phyloP scores from a whole-genome alignment of 768 basidiomycete genomes.

The Rhodotorula taiwanensis region DNA sequence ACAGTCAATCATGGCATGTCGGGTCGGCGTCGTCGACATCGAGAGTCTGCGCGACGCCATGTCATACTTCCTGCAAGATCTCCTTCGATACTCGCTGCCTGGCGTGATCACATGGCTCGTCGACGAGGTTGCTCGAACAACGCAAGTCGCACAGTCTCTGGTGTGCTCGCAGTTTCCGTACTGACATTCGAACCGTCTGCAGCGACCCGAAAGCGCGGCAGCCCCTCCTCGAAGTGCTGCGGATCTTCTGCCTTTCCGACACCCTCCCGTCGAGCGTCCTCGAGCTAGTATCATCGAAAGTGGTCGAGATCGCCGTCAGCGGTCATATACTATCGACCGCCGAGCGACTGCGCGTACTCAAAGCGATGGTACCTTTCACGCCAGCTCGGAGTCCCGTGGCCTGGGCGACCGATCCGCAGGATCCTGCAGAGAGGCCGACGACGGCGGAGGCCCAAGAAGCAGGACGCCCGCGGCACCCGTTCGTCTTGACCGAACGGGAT shows the following conservation, averaged over 20 bases:
- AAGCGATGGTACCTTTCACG: constrained; percentile 3
- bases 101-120: constrained; percentile 45
- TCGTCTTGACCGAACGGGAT: no score
- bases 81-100: constrained; percentile 46
- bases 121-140: constrained; percentile 42
- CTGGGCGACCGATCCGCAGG: no score
- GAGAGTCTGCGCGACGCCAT: constrained; percentile 46
- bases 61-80: constrained; percentile 47
- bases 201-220: constrained; percentile 3
- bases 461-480: no score
- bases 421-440: no score
- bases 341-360: not conserved
- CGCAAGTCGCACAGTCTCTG: constrained; percentile 38
- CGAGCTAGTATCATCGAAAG: constrained; percentile 17
- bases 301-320: no score
- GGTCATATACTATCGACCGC: no score
- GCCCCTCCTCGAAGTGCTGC: constrained; percentile 29
- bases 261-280: constrained; percentile 10
- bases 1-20: constrained; percentile 44
- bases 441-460: no score
- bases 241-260: constrained; percentile 24
- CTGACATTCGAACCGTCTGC: not conserved
- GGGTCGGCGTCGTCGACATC: constrained; percentile 43
- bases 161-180: no score
- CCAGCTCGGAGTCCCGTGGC: not conserved